A percentile compares a stretch with the other conserved stretches of the same genome.
Evolutionary conservation across 1,284 basidiomycete species (phyloP).

Genomic region (Cryptococcus floricola): DNA sequence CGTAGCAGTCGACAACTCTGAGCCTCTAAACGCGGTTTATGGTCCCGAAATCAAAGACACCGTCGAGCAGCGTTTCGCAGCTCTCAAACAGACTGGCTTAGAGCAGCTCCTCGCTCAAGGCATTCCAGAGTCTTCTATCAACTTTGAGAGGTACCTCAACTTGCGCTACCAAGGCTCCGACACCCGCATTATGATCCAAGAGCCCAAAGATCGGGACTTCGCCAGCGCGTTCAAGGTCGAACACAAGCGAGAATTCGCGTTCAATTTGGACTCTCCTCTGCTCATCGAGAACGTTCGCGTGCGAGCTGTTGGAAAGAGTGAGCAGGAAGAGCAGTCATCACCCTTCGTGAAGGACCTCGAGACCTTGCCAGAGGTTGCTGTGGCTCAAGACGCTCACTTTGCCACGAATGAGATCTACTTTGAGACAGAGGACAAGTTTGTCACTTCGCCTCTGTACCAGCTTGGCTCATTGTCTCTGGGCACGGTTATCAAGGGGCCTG

Average conservation of each 20-base stretch:
- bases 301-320: constrained; percentile 19
- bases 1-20: constrained; percentile 34
- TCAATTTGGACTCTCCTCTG: constrained; percentile 32
- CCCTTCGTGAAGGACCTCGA: constrained; percentile 19
- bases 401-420: constrained; percentile 30
- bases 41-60: constrained; percentile 44
- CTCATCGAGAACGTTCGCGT: constrained; percentile 41
- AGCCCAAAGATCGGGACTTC: constrained; percentile 29
- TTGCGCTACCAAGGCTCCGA: constrained; percentile 37
- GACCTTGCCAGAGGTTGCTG: constrained; percentile 54
- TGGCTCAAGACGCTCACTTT: constrained; percentile 60
- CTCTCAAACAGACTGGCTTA: constrained; percentile 53
- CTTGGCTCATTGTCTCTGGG: constrained; percentile 28
- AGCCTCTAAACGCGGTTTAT: constrained; percentile 58
- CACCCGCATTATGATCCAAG: constrained; percentile 42
- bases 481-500: constrained; percentile 36
- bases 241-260: constrained; percentile 42
- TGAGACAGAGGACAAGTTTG: constrained; percentile 29
- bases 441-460: constrained; percentile 63
- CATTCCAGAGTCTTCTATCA: constrained; percentile 68
- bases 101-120: constrained; percentile 72
- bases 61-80: constrained; percentile 22
- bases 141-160: constrained; percentile 57
- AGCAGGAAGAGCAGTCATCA: constrained; percentile 53
- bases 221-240: constrained; percentile 30